Evolutionary conservation across 208 protist genomes (phyloP).

Genomic region (Novymonas esmeraldas): DNA sequence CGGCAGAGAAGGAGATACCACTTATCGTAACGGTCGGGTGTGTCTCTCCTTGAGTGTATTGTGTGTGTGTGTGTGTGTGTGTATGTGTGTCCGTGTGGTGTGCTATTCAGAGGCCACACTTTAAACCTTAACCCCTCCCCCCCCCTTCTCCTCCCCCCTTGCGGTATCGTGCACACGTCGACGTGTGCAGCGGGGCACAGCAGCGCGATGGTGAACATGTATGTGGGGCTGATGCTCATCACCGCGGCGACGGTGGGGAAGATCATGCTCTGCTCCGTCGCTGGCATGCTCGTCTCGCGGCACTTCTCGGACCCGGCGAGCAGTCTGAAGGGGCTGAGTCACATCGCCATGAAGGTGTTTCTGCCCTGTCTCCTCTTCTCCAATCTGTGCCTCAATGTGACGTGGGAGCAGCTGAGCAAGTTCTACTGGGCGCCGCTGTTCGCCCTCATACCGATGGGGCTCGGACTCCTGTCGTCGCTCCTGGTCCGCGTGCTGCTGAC

Average conservation of each 20-base stretch:
- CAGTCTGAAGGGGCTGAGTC: constrained; percentile 57
- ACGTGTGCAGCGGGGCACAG: not conserved
- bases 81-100: too few relatives aligned
- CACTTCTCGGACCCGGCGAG: constrained; percentile 37
- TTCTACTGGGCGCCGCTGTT: constrained; percentile 73
- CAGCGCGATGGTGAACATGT: constrained; percentile 33
- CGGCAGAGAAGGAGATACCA: too few relatives aligned
- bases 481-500: constrained; percentile 35
- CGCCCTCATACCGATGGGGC: constrained; percentile 39
- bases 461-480: constrained; percentile 38
- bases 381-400: constrained; percentile 65
- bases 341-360: constrained; percentile 63
- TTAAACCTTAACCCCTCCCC: too few relatives aligned
- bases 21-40: too few relatives aligned
- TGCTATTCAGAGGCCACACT: too few relatives aligned
- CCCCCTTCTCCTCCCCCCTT: too few relatives aligned
- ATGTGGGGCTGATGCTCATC: constrained; percentile 50
- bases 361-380: constrained; percentile 76
- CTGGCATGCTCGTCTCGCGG: constrained; percentile 52
- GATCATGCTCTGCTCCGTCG: constrained; percentile 57
- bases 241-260: constrained; percentile 62
- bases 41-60: too few relatives aligned
- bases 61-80: too few relatives aligned
- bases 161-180: too few relatives aligned
- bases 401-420: constrained; percentile 45